Evolutionary conservation across 1,139 yeast genomes (phyloP).

Genomic region (Hansenula sp.): DNA sequence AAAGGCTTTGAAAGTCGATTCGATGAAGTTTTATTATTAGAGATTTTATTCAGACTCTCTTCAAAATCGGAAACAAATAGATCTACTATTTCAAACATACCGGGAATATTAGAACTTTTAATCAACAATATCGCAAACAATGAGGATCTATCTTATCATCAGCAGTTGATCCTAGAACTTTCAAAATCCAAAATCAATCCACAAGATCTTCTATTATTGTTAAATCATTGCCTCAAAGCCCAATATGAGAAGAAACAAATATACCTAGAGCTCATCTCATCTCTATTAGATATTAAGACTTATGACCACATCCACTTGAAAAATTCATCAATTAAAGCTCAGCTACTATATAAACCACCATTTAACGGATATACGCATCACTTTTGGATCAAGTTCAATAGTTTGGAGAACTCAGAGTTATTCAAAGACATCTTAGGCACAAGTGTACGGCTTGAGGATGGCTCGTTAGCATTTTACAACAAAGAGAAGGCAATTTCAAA

Average conservation of each 20-base stretch:
- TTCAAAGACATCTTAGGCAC: slow-evolving; percentile 3
- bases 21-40: not conserved
- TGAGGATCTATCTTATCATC: too few relatives aligned
- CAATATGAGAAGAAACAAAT: slow-evolving; percentile 1
- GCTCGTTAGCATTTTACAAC: slow-evolving; percentile 11
- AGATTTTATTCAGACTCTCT: not conserved
- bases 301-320: slow-evolving; percentile 13
- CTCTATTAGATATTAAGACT: slow-evolving; percentile 12
- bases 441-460: not conserved
- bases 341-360: not conserved
- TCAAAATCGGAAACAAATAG: not conserved
- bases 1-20: not conserved
- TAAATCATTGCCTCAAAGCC: not conserved
- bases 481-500: slow-evolving; percentile 7
- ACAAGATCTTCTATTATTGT: not conserved
- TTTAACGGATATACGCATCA: slow-evolving; percentile 15
- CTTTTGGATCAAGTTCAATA: slow-evolving; percentile 18
- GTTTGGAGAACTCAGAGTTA: slow-evolving; percentile 5
- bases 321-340: slow-evolving; percentile 11
- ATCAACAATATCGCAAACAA: not conserved
- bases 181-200: not conserved
- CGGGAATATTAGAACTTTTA: not conserved
- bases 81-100: not conserved
- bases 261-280: slow-evolving; percentile 6
- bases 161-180: not conserved